Percentiles rank a stretch among this genome's conserved stretches.
phyloP scores from a whole-genome alignment of 202 grass and related monocot genomes.

The Musa balbisiana region DNA sequence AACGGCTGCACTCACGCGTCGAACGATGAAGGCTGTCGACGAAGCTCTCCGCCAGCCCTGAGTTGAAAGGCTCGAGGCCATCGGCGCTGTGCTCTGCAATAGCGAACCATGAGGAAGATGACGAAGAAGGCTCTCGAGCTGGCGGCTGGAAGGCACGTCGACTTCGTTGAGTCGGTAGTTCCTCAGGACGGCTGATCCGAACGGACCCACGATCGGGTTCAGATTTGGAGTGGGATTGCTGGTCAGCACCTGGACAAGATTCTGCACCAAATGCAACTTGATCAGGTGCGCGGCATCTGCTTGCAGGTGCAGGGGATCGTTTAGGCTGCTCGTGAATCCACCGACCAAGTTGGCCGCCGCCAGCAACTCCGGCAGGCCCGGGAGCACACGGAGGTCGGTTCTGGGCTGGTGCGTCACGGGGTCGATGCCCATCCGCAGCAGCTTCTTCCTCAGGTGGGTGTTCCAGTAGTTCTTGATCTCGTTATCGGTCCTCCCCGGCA shows the following conservation, averaged over 20 bases:
- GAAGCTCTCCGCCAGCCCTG: too few relatives aligned
- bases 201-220: constrained; percentile 37
- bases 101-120: too few relatives aligned
- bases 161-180: neutral
- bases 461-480: constrained; percentile 2
- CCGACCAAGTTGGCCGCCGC: neutral
- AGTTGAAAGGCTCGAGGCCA: too few relatives aligned
- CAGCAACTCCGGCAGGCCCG: neutral
- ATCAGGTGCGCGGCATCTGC: constrained; percentile 59
- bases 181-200: constrained; percentile 3
- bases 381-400: neutral
- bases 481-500: neutral
- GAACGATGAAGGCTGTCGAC: too few relatives aligned
- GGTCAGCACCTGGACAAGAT: constrained; percentile 44
- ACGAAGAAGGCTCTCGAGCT: too few relatives aligned
- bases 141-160: neutral
- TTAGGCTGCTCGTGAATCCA: neutral
- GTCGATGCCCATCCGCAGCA: neutral
- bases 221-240: constrained; percentile 21
- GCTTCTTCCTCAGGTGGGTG: neutral
- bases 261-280: constrained; percentile 67
- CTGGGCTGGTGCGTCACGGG: neutral
- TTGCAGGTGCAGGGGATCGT: constrained; percentile 53
- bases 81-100: too few relatives aligned
- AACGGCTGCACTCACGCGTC: too few relatives aligned